Conservation (phyloP, 2,329 filamentous ascomycete genomes). For the Diaporthe australafricana region DNA sequence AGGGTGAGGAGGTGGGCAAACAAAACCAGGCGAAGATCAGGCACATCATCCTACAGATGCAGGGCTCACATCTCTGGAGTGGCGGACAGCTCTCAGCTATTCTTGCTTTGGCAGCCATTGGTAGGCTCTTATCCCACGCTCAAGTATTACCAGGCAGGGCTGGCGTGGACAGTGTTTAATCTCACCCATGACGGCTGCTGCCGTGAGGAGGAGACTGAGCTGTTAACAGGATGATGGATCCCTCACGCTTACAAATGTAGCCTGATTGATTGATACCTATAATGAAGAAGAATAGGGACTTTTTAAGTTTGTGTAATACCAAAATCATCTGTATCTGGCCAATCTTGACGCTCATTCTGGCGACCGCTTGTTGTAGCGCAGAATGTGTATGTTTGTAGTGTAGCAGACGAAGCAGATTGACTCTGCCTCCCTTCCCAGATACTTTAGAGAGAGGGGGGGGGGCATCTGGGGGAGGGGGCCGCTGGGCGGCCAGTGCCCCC, state of each 20-base stretch:
- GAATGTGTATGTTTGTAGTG: neutral
- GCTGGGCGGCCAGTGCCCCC: too few species aligned
- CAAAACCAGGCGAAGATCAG: neutral
- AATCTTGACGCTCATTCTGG: neutral
- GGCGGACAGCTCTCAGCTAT: neutral
- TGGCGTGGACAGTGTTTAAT: neutral
- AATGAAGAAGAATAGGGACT: neutral
- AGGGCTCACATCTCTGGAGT: neutral
- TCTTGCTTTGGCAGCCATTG: neutral
- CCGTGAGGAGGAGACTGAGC: neutral
- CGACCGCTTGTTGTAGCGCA: neutral
- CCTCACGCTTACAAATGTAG: neutral
- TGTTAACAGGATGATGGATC: neutral
- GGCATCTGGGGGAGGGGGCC: too few species aligned
- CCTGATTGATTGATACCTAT: neutral
- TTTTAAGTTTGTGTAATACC: neutral
- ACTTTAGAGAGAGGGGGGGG: too few species aligned
- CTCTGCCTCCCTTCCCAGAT: neutral
- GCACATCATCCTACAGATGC: neutral
- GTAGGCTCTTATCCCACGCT: neutral
- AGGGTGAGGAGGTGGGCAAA: neutral
- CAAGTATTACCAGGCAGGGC: neutral
- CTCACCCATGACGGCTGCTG: too few species aligned
- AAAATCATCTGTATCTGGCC: neutral
- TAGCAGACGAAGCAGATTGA: too few species aligned